Evolutionary conservation across 177 flowering plant genomes (phyloP), one percentile per base, ranked within the genome.

Genomic region (Telopea speciosissima): DNA sequence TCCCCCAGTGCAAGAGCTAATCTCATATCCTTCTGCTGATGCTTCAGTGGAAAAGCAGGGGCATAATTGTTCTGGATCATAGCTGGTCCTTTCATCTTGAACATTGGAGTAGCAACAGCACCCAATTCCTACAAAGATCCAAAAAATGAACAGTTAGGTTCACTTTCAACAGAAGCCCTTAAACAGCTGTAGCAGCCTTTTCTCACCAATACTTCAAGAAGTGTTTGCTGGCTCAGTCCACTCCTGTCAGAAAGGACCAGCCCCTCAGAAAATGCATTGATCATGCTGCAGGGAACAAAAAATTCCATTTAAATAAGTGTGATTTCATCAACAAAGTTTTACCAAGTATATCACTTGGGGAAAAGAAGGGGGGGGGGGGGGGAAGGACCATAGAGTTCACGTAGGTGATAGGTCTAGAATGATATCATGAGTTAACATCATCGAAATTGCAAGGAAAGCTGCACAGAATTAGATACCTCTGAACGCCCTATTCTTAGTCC

Each of bases 11-110:
- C 90, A 77, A 95, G 88, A 79, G 96, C 99, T 86, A 95, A 74
- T 74, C 97, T 87, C 96, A 95, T 89, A 76, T 95, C 97, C 78
- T 95, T 95, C 85, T 95, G 99, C 78, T 92, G 97, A 83, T 95
- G 99, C 77, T 95, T 95, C 28, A 95, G 79, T 75, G 97, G 99
- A 80, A 95, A 95, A 61, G 97, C 96, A 66, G 97, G 92, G 42
- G 96, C 68, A 72, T 86, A 88, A 66, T 61, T 88, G 66, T 70
- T 78, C 73, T 85, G 58, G 56, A 89, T 81, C 94, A 95, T 95
- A 11, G 90, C 61, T 1, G 97, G 97, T 72, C 99, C 99, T 77
- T 95, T 95, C 80, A 82, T 31, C 70, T 74, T 89, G 80, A 92
- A 88, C 96, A 95, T 91, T 24, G 93, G 94, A 75, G 86, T 92